Evolutionary conservation across 192 early-diverging fungal genomes (phyloP), one percentile per base, ranked within the genome.

Genomic region (Helicostylum pulchrum): DNA sequence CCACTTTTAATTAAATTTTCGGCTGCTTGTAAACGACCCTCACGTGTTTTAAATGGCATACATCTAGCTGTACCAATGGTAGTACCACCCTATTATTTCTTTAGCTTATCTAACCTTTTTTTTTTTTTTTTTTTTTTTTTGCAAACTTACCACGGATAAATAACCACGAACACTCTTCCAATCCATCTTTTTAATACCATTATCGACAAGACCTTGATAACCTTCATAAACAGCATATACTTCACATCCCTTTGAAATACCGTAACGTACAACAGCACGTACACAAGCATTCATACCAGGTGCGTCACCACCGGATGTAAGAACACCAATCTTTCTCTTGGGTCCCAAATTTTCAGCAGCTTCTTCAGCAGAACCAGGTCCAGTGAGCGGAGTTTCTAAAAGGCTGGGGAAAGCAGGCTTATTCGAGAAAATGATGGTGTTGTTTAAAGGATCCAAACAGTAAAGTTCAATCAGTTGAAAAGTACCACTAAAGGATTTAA

Each of bases 281-380:
- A 98, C 96, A 43, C 89, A 88, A 17, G 96, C 90, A 69, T 98
- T 98, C 96, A 98, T 98, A 32, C 96, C 96, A n/a, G 89, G 92
- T 4, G 91, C 57, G 85, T 98, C 95, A 20, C 95, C 95, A 26
- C 95, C 95, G 34, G 87, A 90, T 14, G 95, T 98, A 43, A 98
- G 71, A 21, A 98, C 84, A 17, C 92, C 95, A 78, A 98, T 94
- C 68, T 87, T 89, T 7, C 17, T 43, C 19, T 59, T 59, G 14
- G 46, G 12, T 1, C 57, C 57, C 15, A 34, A 7, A 39, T 56
- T 56, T 19, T 39, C 32, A 39, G n/a, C 30, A 10, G 54, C 54
- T 39, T 56, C 54, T 17, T 59, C 57, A 43, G 21, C 10, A 30
- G 43, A 45, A 7, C 57, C 57, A n/a, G 19, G 32, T 19, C 31